Percentiles rank a stretch among this genome's conserved stretches.
These are phyloP conservation scores for Takashimella koratensis DNA, from an alignment of 1,284 basidiomycete species.

Conservation along the genomic window DNA sequence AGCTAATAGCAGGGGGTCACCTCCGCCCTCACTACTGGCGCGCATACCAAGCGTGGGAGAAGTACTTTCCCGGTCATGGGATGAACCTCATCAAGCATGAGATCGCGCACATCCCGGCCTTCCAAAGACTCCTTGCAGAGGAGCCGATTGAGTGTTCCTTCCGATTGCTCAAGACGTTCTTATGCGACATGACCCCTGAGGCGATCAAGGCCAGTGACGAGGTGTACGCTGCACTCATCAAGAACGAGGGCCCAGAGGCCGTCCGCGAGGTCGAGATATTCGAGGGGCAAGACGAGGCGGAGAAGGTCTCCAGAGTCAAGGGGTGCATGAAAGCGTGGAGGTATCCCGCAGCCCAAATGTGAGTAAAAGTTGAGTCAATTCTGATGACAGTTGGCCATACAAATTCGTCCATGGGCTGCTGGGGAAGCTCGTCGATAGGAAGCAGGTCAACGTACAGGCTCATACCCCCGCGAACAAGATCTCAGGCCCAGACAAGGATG, in stretches of 20 bases:
- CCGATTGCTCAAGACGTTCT: background rate
- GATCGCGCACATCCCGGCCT: slow-evolving; percentile 16
- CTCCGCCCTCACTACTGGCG: slow-evolving; percentile 24
- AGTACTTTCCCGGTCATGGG: slow-evolving; percentile 14
- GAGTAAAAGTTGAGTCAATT: slow-evolving; percentile 3
- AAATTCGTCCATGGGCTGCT: slow-evolving; percentile 24
- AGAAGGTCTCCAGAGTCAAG: background rate
- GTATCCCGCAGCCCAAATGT: slow-evolving; percentile 23
- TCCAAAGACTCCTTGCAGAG: slow-evolving; percentile 7
- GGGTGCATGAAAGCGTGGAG: background rate
- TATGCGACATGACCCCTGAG: background rate
- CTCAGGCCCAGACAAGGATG: slow-evolving; percentile 11
- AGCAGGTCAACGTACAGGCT: slow-evolving; percentile 19
- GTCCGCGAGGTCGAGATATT: background rate
- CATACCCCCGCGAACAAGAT: slow-evolving; percentile 18
- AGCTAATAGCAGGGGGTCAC: slow-evolving; percentile 16
- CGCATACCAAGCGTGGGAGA: slow-evolving; percentile 18
- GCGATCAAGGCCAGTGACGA: background rate
- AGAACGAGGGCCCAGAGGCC: background rate
- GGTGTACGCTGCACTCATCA: background rate
- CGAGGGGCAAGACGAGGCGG: background rate
- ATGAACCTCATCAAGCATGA: slow-evolving; percentile 20
- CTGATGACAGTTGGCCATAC: slow-evolving; percentile 18
- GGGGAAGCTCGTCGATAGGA: slow-evolving; percentile 9
- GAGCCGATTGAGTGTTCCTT: background rate